phyloP scores from a whole-genome alignment of 192 early-diverging fungal genomes.

The Umbelopsis sp. region DNA sequence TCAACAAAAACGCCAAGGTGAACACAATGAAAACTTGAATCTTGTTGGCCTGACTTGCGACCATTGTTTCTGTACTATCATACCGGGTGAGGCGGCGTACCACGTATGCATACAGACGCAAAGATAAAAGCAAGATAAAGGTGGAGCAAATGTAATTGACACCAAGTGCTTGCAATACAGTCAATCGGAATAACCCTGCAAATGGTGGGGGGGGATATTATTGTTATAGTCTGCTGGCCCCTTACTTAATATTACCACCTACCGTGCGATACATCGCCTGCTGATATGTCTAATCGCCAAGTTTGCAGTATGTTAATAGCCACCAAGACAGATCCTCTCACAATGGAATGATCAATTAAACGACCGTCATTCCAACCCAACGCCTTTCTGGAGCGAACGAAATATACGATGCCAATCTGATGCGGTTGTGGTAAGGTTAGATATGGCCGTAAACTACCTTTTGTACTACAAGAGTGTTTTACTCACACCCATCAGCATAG shows the following conservation, averaged over 20 bases:
- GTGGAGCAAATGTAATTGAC: conserved; percentile 13
- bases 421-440: background rate
- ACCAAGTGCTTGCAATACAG: background rate
- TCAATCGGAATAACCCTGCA: background rate
- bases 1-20: background rate
- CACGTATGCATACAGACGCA: background rate
- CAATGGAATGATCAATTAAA: background rate
- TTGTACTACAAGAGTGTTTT: background rate
- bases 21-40: background rate
- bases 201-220: background rate
- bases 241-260: background rate
- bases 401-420: conserved; percentile 7
- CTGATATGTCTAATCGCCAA: background rate
- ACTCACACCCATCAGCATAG: background rate
- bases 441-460: background rate
- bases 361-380: conserved; percentile 1
- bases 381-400: conserved; percentile 11
- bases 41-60: background rate
- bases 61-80: too few relatives aligned
- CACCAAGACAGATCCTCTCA: conserved; percentile 1
- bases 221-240: too few relatives aligned
- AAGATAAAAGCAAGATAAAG: background rate
- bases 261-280: background rate
- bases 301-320: background rate
- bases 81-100: background rate